Evolutionary conservation across 306 rosid genomes (phyloP).

Genomic region (Corylus americana): DNA sequence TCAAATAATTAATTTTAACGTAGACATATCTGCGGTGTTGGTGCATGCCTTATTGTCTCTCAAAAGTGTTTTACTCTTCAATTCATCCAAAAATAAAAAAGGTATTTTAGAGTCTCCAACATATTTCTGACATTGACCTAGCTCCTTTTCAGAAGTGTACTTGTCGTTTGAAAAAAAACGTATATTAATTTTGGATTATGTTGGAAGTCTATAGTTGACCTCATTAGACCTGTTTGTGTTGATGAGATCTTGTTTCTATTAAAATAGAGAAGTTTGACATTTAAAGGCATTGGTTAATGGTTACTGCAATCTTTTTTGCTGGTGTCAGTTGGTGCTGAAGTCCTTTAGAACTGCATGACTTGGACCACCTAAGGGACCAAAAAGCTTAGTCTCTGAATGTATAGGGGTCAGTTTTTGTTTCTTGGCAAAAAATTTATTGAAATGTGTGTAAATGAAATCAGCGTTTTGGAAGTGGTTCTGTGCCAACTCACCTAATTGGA

Average conservation of each 20-base stretch:
- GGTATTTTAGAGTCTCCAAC: background rate
- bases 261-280: background rate
- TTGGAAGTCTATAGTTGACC: background rate
- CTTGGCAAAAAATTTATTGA: constrained; percentile 26
- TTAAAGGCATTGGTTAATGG: background rate
- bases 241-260: background rate
- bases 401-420: background rate
- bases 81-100: no score
- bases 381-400: background rate
- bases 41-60: background rate
- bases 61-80: background rate
- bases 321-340: background rate
- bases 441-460: constrained; percentile 36
- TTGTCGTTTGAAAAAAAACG: background rate
- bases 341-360: constrained; percentile 1
- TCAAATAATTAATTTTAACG: background rate
- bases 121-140: background rate
- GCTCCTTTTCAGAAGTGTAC: background rate
- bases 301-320: background rate
- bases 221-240: background rate
- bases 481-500: constrained; percentile 86
- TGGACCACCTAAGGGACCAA: background rate
- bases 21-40: background rate
- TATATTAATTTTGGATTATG: background rate
- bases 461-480: constrained; percentile 98